Evolutionary conservation across 768 basidiomycete genomes (phyloP).

Genomic region (Lactarius evosmus): DNA sequence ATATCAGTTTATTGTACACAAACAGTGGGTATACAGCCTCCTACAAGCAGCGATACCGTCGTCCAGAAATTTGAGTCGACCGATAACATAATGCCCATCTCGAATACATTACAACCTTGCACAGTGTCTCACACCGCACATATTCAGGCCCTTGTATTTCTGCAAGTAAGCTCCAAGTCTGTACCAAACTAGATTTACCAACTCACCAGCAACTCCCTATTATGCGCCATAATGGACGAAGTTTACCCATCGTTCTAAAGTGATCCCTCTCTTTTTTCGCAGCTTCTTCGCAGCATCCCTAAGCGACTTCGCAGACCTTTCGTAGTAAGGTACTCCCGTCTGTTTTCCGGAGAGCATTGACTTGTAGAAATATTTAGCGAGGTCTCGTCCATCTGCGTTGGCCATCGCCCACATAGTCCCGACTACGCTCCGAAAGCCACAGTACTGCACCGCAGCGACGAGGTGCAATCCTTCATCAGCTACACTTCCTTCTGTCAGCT

Average conservation of each 20-base stretch:
- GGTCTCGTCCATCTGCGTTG: conserved; percentile 10
- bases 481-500: neutral
- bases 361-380: conserved; percentile 5
- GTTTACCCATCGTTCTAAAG: conserved; percentile 10
- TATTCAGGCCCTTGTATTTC: neutral
- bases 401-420: conserved; percentile 24
- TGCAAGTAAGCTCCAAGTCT: neutral
- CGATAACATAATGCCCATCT: neutral
- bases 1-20: neutral
- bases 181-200: neutral
- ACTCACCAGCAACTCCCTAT: neutral
- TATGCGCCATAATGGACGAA: conserved; percentile 18
- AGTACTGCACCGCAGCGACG: conserved; percentile 19
- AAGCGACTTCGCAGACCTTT: conserved; percentile 9
- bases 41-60: neutral
- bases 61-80: neutral
- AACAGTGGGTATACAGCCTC: too few species aligned
- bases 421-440: conserved; percentile 22
- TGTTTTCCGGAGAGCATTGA: neutral
- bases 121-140: neutral
- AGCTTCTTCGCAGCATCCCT: conserved; percentile 5
- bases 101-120: neutral
- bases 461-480: conserved; percentile 23
- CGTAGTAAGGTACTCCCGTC: neutral
- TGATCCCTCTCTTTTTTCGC: neutral